A percentile compares a stretch with the other conserved stretches of the same genome.
phyloP scores from a whole-genome alignment of 2,329 filamentous ascomycete genomes.

The Fusarium xylarioides region DNA sequence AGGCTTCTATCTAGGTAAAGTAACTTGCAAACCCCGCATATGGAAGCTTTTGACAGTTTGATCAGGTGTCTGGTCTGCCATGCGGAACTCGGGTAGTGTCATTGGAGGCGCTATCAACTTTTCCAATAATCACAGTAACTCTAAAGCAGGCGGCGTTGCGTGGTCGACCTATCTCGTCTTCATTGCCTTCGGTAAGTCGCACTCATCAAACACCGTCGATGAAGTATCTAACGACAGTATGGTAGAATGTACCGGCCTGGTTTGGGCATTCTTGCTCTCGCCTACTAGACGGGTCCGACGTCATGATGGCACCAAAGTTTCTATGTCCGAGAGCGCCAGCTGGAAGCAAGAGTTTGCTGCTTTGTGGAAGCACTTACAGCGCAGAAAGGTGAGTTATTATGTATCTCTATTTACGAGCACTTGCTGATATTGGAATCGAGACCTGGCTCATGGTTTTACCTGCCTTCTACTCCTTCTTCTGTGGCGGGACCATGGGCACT shows the following conservation, averaged over 20 bases:
- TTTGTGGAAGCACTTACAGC: neutral
- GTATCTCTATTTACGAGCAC: fast-evolving
- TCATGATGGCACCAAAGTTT: neutral
- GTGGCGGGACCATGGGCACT: neutral
- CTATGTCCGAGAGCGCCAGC: neutral
- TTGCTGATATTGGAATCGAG: neutral
- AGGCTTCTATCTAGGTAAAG: neutral
- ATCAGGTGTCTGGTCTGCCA: neutral
- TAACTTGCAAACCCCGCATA: fast-evolving
- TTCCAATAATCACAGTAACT: neutral
- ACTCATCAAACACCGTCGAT: fast-evolving
- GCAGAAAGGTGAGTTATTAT: neutral
- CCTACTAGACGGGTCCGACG: neutral
- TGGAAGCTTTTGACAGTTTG: neutral
- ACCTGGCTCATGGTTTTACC: neutral
- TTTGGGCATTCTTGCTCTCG: neutral
- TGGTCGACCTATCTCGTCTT: constrained; percentile 1
- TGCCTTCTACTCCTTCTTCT: constrained; percentile 2
- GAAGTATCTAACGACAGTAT: fast-evolving
- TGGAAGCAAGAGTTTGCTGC: neutral
- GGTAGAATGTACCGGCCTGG: neutral
- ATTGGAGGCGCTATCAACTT: neutral
- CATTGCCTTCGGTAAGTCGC: neutral
- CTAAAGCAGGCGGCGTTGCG: neutral
- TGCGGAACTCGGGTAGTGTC: neutral